Evolutionary conservation across 2,329 filamentous ascomycete genomes (phyloP).

Genomic region (Acephala macrosclerotiorum): DNA sequence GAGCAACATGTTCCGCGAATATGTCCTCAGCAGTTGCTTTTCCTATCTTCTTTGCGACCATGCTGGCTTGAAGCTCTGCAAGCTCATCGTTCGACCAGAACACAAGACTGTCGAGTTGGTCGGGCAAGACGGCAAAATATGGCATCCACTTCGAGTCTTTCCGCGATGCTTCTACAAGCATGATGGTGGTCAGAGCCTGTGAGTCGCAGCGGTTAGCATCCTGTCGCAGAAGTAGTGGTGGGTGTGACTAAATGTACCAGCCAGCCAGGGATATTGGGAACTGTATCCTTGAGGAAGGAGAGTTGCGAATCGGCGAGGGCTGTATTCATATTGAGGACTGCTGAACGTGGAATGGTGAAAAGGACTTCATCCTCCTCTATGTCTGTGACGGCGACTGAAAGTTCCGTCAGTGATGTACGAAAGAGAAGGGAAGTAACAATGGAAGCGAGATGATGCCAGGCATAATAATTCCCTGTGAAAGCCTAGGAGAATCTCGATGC

Average conservation of each 20-base stretch:
- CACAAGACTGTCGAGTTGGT: constrained; percentile 70
- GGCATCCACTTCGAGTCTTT: constrained; percentile 49
- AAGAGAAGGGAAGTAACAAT: background rate
- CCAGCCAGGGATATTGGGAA: constrained; percentile 55
- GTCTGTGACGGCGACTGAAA: constrained; percentile 61
- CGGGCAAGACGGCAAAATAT: constrained; percentile 69
- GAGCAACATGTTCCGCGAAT: constrained; percentile 61
- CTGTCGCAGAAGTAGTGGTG: background rate
- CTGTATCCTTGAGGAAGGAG: constrained; percentile 37
- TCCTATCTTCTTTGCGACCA: constrained; percentile 70
- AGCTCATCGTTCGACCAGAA: constrained; percentile 71
- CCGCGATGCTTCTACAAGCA: constrained; percentile 36
- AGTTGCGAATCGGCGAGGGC: constrained; percentile 52
- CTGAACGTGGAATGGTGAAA: constrained; percentile 67
- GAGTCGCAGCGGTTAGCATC: constrained; percentile 22
- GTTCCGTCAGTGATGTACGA: constrained; percentile 26
- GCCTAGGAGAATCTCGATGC: background rate
- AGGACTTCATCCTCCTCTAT: constrained; percentile 69
- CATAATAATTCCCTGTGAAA: background rate
- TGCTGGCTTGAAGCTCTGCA: constrained; percentile 66
- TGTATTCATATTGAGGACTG: constrained; percentile 66
- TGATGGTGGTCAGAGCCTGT: constrained; percentile 41
- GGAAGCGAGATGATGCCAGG: background rate
- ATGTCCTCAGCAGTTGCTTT: constrained; percentile 63
- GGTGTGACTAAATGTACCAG: constrained; percentile 41